Evolutionary conservation across 2,329 filamentous ascomycete species (phyloP).

Genomic region (Fusarium dimerum): DNA sequence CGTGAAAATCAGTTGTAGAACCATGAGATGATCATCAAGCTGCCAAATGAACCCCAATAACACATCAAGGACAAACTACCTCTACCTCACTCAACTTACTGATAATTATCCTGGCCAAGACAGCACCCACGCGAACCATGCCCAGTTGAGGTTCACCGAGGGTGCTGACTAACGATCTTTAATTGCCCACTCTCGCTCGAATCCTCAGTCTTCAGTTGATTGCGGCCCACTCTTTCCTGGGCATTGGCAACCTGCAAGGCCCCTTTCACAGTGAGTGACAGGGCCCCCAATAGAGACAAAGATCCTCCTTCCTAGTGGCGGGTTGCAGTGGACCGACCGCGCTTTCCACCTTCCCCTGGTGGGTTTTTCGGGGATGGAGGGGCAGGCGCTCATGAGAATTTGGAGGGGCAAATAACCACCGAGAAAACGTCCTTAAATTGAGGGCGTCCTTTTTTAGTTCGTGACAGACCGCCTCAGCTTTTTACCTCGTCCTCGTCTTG

Average conservation of each 20-base stretch:
- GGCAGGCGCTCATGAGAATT: constrained; percentile 8
- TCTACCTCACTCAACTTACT: not conserved
- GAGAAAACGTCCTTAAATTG: constrained; percentile 28
- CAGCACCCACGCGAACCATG: constrained; percentile 6
- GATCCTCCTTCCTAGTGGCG: constrained; percentile 18
- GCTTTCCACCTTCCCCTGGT: too few species aligned
- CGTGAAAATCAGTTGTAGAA: too few species aligned
- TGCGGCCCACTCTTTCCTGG: constrained; percentile 17
- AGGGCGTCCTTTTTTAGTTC: constrained; percentile 9
- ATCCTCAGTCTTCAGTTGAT: constrained; percentile 9
- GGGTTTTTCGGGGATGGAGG: constrained; percentile 11
- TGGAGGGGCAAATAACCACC: constrained; percentile 27
- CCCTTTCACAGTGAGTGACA: constrained; percentile 9
- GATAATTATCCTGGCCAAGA: not conserved
- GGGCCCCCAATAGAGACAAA: constrained; percentile 1
- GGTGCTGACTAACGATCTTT: constrained; percentile 20
- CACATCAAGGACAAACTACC: too few species aligned
- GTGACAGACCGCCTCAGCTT: constrained; percentile 19
- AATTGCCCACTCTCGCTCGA: not conserved
- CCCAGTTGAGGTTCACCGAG: constrained; percentile 30
- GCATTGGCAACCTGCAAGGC: constrained; percentile 8
- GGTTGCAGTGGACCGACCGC: constrained; percentile 14
- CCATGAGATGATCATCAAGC: too few species aligned
- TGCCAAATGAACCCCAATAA: too few species aligned
- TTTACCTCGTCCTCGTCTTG: constrained; percentile 1